These are phyloP conservation scores for Amanita pseudoporphyria DNA, from an alignment of 768 basidiomycete genomes.

Conservation along the genomic window DNA sequence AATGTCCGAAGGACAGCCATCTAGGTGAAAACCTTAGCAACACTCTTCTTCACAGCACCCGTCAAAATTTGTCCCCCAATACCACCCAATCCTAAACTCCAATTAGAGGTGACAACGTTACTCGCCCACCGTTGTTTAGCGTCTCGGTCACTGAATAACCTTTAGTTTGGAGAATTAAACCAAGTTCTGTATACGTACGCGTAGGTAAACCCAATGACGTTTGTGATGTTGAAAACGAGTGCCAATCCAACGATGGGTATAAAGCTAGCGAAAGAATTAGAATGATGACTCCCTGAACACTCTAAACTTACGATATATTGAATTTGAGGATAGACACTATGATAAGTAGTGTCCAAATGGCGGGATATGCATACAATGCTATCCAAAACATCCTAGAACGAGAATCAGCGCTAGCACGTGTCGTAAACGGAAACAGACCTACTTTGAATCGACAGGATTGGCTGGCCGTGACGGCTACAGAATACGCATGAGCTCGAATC, in stretches of 20 bases:
- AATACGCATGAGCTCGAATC: conserved; percentile 1
- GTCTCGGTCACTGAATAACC: conserved; percentile 63
- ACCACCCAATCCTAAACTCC: conserved; percentile 69
- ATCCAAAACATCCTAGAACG: conserved; percentile 84
- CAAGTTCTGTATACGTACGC: conserved; percentile 45
- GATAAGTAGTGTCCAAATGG: conserved; percentile 79
- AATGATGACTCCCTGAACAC: not conserved
- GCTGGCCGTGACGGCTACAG: conserved; percentile 76
- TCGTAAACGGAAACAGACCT: conserved; percentile 17
- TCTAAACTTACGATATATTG: conserved; percentile 3
- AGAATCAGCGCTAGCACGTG: conserved; percentile 3
- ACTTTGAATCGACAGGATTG: conserved; percentile 85
- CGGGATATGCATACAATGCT: conserved; percentile 83
- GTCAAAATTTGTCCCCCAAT: conserved; percentile 79
- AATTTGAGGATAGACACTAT: conserved; percentile 87
- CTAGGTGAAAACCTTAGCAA: conserved; percentile 67
- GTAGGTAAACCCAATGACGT: conserved; percentile 95
- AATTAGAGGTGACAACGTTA: conserved; percentile 54
- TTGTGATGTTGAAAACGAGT: conserved; percentile 92
- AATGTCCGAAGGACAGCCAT: conserved; percentile 6
- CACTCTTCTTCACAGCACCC: conserved; percentile 72
- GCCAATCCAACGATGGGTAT: conserved; percentile 92
- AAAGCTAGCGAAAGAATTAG: conserved; percentile 44
- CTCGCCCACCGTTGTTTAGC: conserved; percentile 90
- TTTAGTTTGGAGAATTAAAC: conserved; percentile 8